These are phyloP conservation scores for Pyracantha coccinea DNA, from an alignment of 331 rosid genomes.

Conservation along the genomic window DNA sequence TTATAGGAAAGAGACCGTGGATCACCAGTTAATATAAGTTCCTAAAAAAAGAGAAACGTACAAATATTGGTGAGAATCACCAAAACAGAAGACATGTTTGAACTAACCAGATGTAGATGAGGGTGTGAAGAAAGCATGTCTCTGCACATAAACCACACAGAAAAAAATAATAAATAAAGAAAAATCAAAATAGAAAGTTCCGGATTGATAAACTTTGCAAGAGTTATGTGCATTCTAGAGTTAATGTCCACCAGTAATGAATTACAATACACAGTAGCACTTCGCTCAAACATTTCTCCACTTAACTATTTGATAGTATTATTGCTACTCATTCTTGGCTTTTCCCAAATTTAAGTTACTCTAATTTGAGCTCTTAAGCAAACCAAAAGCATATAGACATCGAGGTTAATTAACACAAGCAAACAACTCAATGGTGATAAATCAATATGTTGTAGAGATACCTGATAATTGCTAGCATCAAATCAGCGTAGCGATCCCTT, in stretches of 20 bases:
- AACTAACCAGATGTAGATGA: constrained; percentile 77
- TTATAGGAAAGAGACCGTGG: not conserved
- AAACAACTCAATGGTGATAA: not conserved
- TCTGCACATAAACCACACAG: constrained; percentile 45
- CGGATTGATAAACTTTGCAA: not conserved
- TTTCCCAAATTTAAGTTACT: not conserved
- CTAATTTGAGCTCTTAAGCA: not conserved
- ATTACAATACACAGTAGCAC: not conserved
- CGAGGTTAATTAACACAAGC: constrained; percentile 11
- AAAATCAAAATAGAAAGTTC: constrained; percentile 18
- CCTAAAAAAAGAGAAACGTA: not conserved
- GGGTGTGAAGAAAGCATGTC: constrained; percentile 77
- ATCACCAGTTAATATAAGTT: not conserved
- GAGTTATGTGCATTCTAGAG: not conserved
- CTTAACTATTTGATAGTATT: not conserved
- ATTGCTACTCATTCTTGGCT: not conserved
- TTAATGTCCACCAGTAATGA: not conserved
- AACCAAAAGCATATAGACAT: not conserved
- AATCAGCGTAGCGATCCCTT: constrained; percentile 86
- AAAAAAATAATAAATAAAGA: constrained; percentile 9
- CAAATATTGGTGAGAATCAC: not conserved
- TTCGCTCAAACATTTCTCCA: not conserved
- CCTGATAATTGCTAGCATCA: constrained; percentile 90
- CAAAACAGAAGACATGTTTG: constrained; percentile 9
- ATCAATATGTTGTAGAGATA: constrained; percentile 8